A percentile compares a stretch with the other conserved stretches of the same genome.
Evolutionary conservation across 139 green algal genomes (phyloP).

Genomic region (Chlorella ohadii): DNA sequence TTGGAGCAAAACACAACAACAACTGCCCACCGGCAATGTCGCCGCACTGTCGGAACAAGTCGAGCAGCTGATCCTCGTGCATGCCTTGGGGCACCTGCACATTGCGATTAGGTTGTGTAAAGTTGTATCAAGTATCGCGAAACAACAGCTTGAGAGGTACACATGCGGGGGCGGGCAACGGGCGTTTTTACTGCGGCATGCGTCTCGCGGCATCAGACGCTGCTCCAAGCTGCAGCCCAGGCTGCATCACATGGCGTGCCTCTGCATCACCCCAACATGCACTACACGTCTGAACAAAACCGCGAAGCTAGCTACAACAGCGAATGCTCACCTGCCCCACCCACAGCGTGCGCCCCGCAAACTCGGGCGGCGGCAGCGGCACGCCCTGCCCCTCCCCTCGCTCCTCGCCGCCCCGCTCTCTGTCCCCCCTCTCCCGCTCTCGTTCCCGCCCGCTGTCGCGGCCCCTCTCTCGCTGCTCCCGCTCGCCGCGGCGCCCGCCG

Average conservation of each 20-base stretch:
- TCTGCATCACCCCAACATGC: no score
- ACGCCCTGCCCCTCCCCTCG: neutral
- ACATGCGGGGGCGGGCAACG: no score
- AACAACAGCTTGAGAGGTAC: no score
- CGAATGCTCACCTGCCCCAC: constrained; percentile 48
- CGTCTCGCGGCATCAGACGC: no score
- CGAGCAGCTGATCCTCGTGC: constrained; percentile 44
- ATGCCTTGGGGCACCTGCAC: constrained; percentile 27
- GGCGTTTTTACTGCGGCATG: no score
- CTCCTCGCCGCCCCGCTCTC: neutral
- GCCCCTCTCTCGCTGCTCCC: neutral
- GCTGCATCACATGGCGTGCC: no score
- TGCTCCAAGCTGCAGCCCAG: no score
- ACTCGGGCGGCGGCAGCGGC: constrained; percentile 26
- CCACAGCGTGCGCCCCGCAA: constrained; percentile 50
- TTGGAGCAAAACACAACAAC: no score
- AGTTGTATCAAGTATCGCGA: no score
- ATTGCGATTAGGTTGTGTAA: no score
- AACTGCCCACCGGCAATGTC: neutral
- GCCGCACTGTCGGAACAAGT: constrained; percentile 35
- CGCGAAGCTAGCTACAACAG: no score
- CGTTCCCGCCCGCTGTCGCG: neutral
- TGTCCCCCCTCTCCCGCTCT: neutral
- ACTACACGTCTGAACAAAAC: no score
- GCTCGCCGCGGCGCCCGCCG: neutral